A percentile compares a stretch with the other conserved stretches of the same genome.
These are phyloP conservation scores for Botrytis tulipae DNA, from an alignment of 2,329 filamentous ascomycete species.

Conservation along the genomic window DNA sequence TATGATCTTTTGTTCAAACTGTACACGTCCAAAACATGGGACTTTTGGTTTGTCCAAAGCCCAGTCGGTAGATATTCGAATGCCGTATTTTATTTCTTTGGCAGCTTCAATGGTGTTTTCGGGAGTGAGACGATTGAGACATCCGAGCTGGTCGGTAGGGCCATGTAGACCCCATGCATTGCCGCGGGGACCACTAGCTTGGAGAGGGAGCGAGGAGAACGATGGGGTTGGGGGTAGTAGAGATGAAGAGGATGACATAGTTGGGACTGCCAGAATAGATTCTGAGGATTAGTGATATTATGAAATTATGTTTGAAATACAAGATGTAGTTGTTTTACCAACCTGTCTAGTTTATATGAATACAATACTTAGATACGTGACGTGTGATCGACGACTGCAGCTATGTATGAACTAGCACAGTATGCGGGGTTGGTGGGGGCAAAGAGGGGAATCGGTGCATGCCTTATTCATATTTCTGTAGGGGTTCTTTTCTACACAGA, in stretches of 20 bases:
- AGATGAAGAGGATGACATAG: background rate
- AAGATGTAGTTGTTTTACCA: background rate
- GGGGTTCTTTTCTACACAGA: background rate
- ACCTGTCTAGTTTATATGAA: background rate
- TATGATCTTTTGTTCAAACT: conserved; percentile 54
- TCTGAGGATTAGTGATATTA: background rate
- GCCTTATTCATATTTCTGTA: background rate
- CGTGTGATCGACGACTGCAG: background rate
- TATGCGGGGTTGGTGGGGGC: background rate
- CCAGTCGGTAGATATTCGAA: conserved; percentile 17
- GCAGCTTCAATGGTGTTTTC: conserved; percentile 39
- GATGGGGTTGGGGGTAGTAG: background rate
- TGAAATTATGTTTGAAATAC: background rate
- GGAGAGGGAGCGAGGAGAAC: conserved; percentile 43
- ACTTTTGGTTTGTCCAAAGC: conserved; percentile 2
- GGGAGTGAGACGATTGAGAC: conserved; percentile 45
- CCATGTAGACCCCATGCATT: conserved; percentile 47
- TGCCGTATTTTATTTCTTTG: conserved; percentile 18
- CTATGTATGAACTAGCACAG: background rate
- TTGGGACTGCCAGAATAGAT: background rate
- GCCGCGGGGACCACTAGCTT: conserved; percentile 43
- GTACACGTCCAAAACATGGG: conserved; percentile 44
- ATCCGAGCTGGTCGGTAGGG: conserved; percentile 44
- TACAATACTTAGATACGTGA: background rate
- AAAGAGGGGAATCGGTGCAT: background rate